A percentile compares a stretch with the other conserved stretches of the same genome.
phyloP scores from a whole-genome alignment of 1,284 basidiomycete genomes.

The Psilocybe mexicana region DNA sequence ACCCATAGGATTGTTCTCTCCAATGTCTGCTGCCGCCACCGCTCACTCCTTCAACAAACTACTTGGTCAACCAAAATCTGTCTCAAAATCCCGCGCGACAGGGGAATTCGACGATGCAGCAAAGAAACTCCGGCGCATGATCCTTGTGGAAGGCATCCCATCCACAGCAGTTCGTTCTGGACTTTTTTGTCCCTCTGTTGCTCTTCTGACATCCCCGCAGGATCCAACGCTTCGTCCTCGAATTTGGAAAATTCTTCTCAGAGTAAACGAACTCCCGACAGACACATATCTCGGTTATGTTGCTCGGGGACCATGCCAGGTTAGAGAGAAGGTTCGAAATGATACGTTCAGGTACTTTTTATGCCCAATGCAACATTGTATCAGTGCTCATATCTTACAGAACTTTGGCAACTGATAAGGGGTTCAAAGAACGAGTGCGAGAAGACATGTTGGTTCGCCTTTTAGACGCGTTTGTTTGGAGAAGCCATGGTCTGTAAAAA shows the following conservation, averaged over 20 bases:
- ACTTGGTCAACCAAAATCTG: constrained; percentile 64
- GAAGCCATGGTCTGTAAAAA: constrained; percentile 67
- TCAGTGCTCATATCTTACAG: constrained; percentile 41
- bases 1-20: not conserved
- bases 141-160: constrained; percentile 88
- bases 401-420: constrained; percentile 91
- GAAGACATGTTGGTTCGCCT: constrained; percentile 97
- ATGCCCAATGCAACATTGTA: not conserved
- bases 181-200: constrained; percentile 10
- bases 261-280: constrained; percentile 75
- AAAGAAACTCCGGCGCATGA: constrained; percentile 80
- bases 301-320: constrained; percentile 80
- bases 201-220: constrained; percentile 36
- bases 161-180: constrained; percentile 50
- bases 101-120: constrained; percentile 77
- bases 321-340: constrained; percentile 87
- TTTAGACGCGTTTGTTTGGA: constrained; percentile 97
- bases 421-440: constrained; percentile 92
- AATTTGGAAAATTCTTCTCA: constrained; percentile 91
- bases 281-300: constrained; percentile 83
- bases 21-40: constrained; percentile 41
- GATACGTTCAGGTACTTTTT: constrained; percentile 69
- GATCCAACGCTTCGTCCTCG: constrained; percentile 75
- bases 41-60: constrained; percentile 79
- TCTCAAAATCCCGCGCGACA: constrained; percentile 62